phyloP scores from a whole-genome alignment of 73 alveolate genomes.

The Symbiodinium natans region DNA sequence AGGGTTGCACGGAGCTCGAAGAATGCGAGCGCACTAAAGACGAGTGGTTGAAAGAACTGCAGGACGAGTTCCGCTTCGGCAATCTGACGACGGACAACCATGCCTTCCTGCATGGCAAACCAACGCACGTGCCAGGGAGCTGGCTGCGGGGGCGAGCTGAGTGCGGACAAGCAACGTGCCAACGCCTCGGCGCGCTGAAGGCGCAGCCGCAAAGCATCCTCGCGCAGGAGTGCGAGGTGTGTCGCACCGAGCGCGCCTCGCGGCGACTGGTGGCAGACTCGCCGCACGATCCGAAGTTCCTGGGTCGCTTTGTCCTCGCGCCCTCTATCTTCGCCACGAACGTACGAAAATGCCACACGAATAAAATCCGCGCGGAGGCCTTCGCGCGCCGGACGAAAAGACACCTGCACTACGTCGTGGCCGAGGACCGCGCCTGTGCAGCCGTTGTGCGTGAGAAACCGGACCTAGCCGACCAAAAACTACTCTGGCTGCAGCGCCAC shows the following conservation, averaged over 20 bases:
- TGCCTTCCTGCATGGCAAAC: not conserved
- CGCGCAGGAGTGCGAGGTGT: not conserved
- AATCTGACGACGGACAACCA: not conserved
- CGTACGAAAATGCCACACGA: not conserved
- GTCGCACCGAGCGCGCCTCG: not conserved
- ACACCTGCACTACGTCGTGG: not conserved
- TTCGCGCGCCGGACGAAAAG: not conserved
- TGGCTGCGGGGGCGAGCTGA: not conserved
- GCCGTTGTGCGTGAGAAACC: not conserved
- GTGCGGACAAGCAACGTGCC: not conserved
- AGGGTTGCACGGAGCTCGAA: constrained; percentile 24
- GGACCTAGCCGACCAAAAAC: not conserved
- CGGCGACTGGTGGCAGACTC: not conserved
- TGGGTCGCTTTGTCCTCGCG: not conserved
- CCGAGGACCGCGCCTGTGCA: not conserved
- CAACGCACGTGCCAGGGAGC: constrained; percentile 20
- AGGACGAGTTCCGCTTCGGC: constrained; percentile 11
- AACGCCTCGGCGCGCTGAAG: not conserved
- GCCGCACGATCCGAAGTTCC: not conserved
- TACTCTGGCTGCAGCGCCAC: not conserved
- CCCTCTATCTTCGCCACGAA: not conserved
- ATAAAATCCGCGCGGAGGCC: not conserved
- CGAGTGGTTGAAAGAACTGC: constrained; percentile 6
- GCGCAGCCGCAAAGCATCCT: not conserved
- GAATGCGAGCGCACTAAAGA: constrained; percentile 31